phyloP scores from a whole-genome alignment of 2,329 filamentous ascomycete genomes.

The Talaromyces marneffei region DNA sequence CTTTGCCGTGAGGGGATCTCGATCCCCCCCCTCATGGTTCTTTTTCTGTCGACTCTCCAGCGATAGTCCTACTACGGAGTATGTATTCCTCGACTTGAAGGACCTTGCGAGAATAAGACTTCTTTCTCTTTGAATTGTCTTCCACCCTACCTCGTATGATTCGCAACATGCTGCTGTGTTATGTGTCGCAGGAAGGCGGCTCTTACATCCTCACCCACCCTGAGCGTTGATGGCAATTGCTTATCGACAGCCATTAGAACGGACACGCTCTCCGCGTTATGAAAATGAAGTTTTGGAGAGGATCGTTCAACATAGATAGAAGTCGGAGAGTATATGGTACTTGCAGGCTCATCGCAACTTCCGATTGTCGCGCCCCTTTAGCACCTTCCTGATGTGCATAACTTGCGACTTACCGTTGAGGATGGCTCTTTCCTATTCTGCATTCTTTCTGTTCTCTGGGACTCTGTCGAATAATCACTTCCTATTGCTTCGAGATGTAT shows the following conservation, averaged over 20 bases:
- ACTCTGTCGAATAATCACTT: background rate
- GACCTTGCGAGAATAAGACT: background rate
- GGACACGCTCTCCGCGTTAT: too few relatives aligned
- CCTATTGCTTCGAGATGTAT: background rate
- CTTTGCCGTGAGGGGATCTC: background rate
- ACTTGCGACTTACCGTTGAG: background rate
- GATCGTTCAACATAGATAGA: background rate
- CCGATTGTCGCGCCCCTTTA: background rate
- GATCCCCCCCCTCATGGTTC: background rate
- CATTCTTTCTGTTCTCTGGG: background rate
- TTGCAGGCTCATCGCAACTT: background rate
- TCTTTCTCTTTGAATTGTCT: background rate
- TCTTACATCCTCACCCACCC: background rate
- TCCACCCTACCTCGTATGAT: background rate
- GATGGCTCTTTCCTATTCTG: background rate
- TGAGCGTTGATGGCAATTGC: background rate
- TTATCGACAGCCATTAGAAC: background rate
- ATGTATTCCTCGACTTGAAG: background rate
- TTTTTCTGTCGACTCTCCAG: background rate
- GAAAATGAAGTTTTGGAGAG: too few relatives aligned
- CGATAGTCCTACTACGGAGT: too few relatives aligned
- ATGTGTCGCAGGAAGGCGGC: background rate
- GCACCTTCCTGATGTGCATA: background rate
- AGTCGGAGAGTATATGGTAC: background rate
- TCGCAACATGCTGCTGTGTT: background rate